phyloP scores from a whole-genome alignment of 2,329 filamentous ascomycete species.

The Sporothrix phasma region DNA sequence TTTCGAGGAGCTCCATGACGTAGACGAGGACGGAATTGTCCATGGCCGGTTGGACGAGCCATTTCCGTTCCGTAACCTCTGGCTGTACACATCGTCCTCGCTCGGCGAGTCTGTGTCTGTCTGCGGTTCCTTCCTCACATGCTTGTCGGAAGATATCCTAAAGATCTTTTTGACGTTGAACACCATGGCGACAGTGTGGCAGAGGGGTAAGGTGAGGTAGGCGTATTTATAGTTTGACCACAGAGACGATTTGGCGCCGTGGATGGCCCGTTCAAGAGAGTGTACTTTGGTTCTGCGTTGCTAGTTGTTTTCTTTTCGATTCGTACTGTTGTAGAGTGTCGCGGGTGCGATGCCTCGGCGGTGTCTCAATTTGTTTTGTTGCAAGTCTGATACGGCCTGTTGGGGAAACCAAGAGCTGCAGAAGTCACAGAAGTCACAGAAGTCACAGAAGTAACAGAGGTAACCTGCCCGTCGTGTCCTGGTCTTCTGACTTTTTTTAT shows the following conservation, averaged over 20 bases:
- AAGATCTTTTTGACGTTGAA: slow-evolving; percentile 18
- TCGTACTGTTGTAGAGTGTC: background rate
- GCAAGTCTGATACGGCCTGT: background rate
- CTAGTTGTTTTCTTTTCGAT: background rate
- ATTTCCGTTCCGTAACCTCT: background rate
- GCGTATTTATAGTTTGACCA: background rate
- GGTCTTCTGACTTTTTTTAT: background rate
- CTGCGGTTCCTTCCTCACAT: slow-evolving; percentile 1
- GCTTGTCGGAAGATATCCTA: slow-evolving; percentile 13
- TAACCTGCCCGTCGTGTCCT: background rate
- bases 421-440: no score
- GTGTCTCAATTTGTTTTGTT: background rate
- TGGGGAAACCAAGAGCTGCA: background rate
- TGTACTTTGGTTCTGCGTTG: background rate
- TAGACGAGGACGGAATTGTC: background rate
- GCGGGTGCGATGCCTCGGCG: background rate
- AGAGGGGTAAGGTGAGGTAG: background rate
- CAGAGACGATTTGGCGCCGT: background rate
- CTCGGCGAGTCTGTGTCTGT: slow-evolving; percentile 14
- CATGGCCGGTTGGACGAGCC: background rate
- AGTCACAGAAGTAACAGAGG: background rate
- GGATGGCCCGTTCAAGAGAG: background rate
- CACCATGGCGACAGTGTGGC: slow-evolving; percentile 11
- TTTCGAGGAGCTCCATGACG: background rate
- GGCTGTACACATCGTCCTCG: slow-evolving; percentile 8